phyloP scores from a whole-genome alignment of 495 filamentous ascomycete genomes.

The Penicillium herquei region DNA sequence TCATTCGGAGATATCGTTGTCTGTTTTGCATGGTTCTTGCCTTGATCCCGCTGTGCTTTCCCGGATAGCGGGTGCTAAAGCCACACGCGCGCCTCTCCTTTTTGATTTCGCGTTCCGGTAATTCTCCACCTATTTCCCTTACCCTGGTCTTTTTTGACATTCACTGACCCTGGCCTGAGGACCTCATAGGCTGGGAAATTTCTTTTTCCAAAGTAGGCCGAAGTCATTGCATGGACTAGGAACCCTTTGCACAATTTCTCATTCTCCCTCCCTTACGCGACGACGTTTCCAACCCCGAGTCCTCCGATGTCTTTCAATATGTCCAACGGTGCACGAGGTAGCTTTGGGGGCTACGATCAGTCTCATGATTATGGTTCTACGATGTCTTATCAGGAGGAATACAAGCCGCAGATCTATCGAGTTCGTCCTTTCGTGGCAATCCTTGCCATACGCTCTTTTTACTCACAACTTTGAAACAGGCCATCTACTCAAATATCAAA shows the following conservation, averaged over 20 bases:
- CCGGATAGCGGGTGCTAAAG: slow-evolving; percentile 25
- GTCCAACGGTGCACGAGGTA: slow-evolving; percentile 37
- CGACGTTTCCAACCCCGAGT: slow-evolving; percentile 45
- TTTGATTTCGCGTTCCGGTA: slow-evolving; percentile 30
- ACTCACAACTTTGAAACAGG: slow-evolving; percentile 51
- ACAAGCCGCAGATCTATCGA: slow-evolving; percentile 70
- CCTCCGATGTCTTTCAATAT: slow-evolving; percentile 48
- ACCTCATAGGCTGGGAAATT: slow-evolving; percentile 24
- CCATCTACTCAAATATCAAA: slow-evolving; percentile 88
- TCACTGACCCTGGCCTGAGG: background rate
- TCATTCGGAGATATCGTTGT: slow-evolving; percentile 1
- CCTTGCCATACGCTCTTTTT: slow-evolving; percentile 8
- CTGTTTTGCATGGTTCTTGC: slow-evolving; percentile 17
- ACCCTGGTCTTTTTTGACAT: slow-evolving; percentile 17
- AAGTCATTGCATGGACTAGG: slow-evolving; percentile 40
- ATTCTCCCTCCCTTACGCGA: slow-evolving; percentile 51
- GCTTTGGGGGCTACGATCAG: slow-evolving; percentile 46
- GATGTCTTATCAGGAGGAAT: slow-evolving; percentile 51
- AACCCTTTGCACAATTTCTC: slow-evolving; percentile 52
- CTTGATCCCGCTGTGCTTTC: slow-evolving; percentile 23
- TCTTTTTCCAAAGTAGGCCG: slow-evolving; percentile 45
- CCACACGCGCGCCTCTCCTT: slow-evolving; percentile 33
- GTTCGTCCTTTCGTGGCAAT: slow-evolving; percentile 41
- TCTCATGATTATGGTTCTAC: slow-evolving; percentile 49
- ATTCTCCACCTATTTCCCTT: slow-evolving; percentile 20